phyloP scores from a whole-genome alignment of 148 eudicot genomes.

The Hydrangea macrophylla region DNA sequence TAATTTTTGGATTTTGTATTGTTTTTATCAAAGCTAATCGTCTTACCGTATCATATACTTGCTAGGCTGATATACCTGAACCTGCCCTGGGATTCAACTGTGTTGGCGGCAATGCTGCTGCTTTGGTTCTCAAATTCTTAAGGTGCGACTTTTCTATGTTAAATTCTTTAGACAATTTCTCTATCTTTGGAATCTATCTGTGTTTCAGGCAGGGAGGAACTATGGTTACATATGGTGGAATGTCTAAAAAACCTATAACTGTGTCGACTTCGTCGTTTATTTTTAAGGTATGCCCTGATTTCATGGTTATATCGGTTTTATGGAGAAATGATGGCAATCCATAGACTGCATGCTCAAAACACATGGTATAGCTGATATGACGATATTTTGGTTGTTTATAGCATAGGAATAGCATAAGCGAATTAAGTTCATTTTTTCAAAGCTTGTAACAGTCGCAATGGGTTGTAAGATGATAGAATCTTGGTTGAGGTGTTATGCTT shows the following conservation, averaged over 20 bases:
- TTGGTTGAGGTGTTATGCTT: not conserved
- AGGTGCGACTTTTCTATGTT: slow-evolving; percentile 38
- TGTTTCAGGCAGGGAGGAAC: slow-evolving; percentile 80
- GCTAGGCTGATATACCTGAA: slow-evolving; percentile 64
- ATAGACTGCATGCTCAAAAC: not conserved
- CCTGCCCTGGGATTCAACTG: slow-evolving; percentile 88
- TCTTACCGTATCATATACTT: slow-evolving; percentile 11
- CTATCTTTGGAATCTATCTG: not conserved
- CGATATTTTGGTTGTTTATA: not conserved
- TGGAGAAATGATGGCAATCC: not conserved
- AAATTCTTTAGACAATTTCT: not conserved
- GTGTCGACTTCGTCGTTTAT: slow-evolving; percentile 86
- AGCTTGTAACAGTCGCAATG: not conserved
- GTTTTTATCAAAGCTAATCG: not conserved
- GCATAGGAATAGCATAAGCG: not conserved
- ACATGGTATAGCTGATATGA: not conserved
- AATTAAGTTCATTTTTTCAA: not conserved
- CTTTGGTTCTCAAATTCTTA: slow-evolving; percentile 77
- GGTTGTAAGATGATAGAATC: not conserved
- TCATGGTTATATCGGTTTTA: slow-evolving; percentile 7
- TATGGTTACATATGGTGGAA: slow-evolving; percentile 99
- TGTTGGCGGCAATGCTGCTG: slow-evolving; percentile 92
- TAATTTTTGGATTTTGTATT: not conserved
- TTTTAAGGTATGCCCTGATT: slow-evolving; percentile 58
- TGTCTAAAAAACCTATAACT: slow-evolving; percentile 87